phyloP scores from a whole-genome alignment of 345 rosid species.

The Mangifera indica region DNA sequence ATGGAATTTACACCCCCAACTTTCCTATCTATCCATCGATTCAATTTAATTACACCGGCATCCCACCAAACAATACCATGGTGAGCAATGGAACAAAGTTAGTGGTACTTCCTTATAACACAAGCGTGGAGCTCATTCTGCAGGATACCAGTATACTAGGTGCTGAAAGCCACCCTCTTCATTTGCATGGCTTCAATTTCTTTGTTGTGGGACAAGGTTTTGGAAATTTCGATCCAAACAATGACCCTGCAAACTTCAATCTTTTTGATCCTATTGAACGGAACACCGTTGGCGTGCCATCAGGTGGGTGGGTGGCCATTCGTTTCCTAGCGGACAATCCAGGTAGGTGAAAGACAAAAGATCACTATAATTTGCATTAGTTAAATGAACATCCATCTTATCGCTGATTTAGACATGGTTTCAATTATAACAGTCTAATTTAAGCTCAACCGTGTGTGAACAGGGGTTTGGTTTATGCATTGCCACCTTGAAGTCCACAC shows the following conservation, averaged over 20 bases:
- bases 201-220: conserved; percentile 68
- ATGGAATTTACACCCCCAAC: conserved; percentile 44
- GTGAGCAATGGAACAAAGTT: conserved; percentile 58
- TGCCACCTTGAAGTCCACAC: conserved; percentile 79
- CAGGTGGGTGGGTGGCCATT: conserved; percentile 72
- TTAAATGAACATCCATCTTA: neutral
- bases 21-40: conserved; percentile 44
- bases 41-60: conserved; percentile 60
- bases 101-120: conserved; percentile 56
- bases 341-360: conserved; percentile 32
- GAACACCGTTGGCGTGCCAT: conserved; percentile 64
- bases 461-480: conserved; percentile 82
- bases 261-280: conserved; percentile 55
- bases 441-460: neutral
- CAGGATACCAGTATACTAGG: conserved; percentile 73
- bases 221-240: conserved; percentile 50
- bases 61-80: conserved; percentile 56
- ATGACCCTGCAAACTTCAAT: conserved; percentile 61
- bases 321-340: conserved; percentile 71
- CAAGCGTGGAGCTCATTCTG: conserved; percentile 59
- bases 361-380: neutral
- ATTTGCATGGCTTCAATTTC: conserved; percentile 72
- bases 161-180: conserved; percentile 78
- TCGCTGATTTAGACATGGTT: neutral
- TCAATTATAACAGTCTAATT: neutral